Base-by-base conservation (phyloP, 1,284 basidiomycete species). In the Boletellus deceptivus region DNA sequence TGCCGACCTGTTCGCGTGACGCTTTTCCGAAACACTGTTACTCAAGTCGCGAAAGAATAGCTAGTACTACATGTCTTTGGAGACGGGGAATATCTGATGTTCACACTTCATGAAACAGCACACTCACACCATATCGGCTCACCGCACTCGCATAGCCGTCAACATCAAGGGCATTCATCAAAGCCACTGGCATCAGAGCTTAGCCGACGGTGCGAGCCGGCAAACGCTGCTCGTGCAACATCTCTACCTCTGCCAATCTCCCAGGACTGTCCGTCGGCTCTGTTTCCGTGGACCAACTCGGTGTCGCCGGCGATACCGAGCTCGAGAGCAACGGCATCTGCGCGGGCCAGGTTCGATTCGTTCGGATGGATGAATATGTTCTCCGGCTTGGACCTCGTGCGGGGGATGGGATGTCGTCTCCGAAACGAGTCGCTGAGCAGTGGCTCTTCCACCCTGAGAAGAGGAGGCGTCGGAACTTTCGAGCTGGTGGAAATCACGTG, bases 361-460 rank as follows among this genome's bases (percentile, higher is more conserved):
- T 64, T 68, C 1, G 84, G 83, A 58, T 85, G 83, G 45, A 85
- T 84, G 59, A 80, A 79, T 48, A 84, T 79, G 41, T 61, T 64
- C 10, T 77, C 75, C 1, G 82, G 82, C 60, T 82, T 83, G 43
- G 78, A 75, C 61, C 71, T 79, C 16, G 75, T 70, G 46, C 76
- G 75, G 13, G 72, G 69, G 34, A 55, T 24, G 45, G 20, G 45
- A 13, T 35, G 50, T 44, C 41, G 56, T 36, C 48, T 48, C 22
- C 48, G 36, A 17, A 51, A 57, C 18, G 62, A 53, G 11, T 61
- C 34, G 50, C 60, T 50, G 24, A 77, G 69, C n/a, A 75, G 69
- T 3, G 71, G 72, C 35, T 74, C 74, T 43, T 58, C 53, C 9
- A 34, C 52, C 22, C 67, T 66, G 50, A 31, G 10, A 16, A 40